Conservation (phyloP, 2,329 filamentous ascomycete species). For the Aspergillus sp. region DNA sequence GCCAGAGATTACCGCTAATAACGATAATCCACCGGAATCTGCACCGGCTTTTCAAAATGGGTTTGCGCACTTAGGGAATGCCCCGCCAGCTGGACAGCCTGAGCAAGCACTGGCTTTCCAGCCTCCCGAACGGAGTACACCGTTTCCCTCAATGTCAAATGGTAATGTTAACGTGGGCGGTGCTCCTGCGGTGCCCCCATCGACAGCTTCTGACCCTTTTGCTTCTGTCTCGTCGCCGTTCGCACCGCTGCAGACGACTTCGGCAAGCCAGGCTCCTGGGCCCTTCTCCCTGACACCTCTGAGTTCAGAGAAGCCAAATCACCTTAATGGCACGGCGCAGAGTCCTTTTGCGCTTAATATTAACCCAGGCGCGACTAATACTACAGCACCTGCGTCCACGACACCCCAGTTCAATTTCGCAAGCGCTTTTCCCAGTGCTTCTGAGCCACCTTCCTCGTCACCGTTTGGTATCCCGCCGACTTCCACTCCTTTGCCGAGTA, state of each 20-base stretch:
- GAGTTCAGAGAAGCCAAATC: background rate
- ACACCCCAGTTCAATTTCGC: constrained; percentile 1
- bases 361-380: background rate
- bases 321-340: background rate
- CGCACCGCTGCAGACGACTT: background rate
- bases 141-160: constrained; percentile 6
- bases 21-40: constrained; percentile 4
- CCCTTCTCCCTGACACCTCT: background rate
- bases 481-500: constrained; percentile 4
- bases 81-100: background rate
- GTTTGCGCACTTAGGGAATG: constrained; percentile 11
- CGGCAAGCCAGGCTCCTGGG: background rate
- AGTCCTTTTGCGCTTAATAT: background rate
- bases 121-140: background rate
- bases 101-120: background rate
- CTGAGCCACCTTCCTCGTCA: background rate
- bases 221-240: constrained; percentile 1
- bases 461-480: constrained; percentile 1
- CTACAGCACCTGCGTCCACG: constrained; percentile 1
- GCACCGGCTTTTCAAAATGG: constrained; percentile 8
- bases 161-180: background rate
- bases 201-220: constrained; percentile 4
- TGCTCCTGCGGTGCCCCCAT: background rate
- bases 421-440: constrained; percentile 2
- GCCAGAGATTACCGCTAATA: constrained; percentile 6